phyloP scores from a whole-genome alignment of 176 grass and related monocot species.

The Oryza australiensis region DNA sequence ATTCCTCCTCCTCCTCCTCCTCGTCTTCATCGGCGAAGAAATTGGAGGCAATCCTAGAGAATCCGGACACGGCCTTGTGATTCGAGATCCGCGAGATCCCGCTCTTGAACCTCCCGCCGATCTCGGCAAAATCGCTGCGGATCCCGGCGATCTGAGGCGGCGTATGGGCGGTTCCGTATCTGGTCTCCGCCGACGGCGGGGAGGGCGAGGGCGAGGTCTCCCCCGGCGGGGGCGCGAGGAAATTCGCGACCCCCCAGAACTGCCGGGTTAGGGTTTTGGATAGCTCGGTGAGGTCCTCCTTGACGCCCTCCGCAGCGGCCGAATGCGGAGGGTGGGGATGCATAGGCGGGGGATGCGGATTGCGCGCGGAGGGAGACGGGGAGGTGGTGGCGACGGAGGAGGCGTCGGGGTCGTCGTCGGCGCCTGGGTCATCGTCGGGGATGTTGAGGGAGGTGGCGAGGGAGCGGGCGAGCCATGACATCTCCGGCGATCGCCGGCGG shows the following conservation, averaged over 20 bases:
- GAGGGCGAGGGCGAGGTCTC: slow-evolving; percentile 33
- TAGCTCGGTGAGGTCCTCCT: slow-evolving; percentile 85
- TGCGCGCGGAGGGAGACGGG: slow-evolving; percentile 8
- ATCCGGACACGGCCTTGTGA: slow-evolving; percentile 68
- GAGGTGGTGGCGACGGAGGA: not conserved
- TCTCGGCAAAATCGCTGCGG: slow-evolving; percentile 60
- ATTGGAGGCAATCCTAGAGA: slow-evolving; percentile 79
- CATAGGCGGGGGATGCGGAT: slow-evolving; percentile 27
- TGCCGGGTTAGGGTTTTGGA: slow-evolving; percentile 79
- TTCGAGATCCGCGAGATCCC: slow-evolving; percentile 69
- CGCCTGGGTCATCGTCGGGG: slow-evolving; percentile 40
- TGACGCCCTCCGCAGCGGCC: slow-evolving; percentile 61
- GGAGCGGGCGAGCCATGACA: slow-evolving; percentile 91
- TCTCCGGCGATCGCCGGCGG: slow-evolving; percentile 51
- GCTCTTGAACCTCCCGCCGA: slow-evolving; percentile 55
- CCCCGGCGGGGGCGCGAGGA: slow-evolving; percentile 70
- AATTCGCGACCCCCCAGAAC: slow-evolving; percentile 82
- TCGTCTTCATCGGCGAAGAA: slow-evolving; percentile 73
- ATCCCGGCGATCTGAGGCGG: slow-evolving; percentile 56
- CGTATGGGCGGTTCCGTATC: slow-evolving; percentile 15
- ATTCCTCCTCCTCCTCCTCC: slow-evolving; percentile 40
- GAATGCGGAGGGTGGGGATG: slow-evolving; percentile 32
- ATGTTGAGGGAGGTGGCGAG: slow-evolving; percentile 68
- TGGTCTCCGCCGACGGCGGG: slow-evolving; percentile 15
- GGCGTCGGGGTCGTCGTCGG: slow-evolving; percentile 51